Evolutionary conservation across 495 filamentous ascomycete genomes (phyloP).

Genomic region (Trichodelitschia bisporula): DNA sequence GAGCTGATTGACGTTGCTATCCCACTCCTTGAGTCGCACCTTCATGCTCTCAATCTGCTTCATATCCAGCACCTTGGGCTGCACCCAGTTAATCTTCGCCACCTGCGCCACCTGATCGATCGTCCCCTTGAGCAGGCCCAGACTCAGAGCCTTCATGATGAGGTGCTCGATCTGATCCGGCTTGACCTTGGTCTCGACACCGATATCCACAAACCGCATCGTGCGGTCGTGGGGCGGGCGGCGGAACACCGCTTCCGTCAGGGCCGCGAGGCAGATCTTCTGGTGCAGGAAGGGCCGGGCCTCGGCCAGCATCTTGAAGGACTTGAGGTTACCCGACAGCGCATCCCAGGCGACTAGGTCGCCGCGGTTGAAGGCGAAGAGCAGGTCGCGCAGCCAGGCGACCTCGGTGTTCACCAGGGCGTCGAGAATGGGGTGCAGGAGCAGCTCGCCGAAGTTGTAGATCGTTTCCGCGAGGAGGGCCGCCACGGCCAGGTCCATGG

Average conservation of each 20-base stretch:
- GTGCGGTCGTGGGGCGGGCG: conserved; percentile 86
- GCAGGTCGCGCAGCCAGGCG: conserved; percentile 71
- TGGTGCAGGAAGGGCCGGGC: conserved; percentile 70
- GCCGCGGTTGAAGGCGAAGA: conserved; percentile 94
- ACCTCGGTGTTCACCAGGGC: conserved; percentile 34
- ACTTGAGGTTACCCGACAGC: conserved; percentile 48
- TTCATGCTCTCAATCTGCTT: conserved; percentile 91
- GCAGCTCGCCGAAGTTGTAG: conserved; percentile 98
- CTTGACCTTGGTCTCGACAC: conserved; percentile 75
- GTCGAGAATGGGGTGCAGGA: conserved; percentile 89
- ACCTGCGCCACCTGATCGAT: conserved; percentile 94
- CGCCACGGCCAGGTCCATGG: conserved; percentile 80
- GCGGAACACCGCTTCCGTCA: conserved; percentile 92
- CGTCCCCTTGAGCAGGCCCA: conserved; percentile 70
- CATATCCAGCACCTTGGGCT: conserved; percentile 92
- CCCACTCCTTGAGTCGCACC: conserved; percentile 71
- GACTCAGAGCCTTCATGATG: conserved; percentile 91
- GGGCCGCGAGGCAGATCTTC: conserved; percentile 88
- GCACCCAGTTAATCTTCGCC: conserved; percentile 93
- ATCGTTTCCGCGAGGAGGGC: conserved; percentile 82
- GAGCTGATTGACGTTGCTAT: conserved; percentile 76
- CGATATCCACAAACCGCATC: conserved; percentile 72
- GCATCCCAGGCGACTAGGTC: conserved; percentile 71
- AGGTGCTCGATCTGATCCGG: conserved; percentile 86
- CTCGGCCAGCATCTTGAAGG: conserved; percentile 51